Evolutionary conservation across 1,284 basidiomycete species (phyloP), one percentile per base, ranked within the genome.

Genomic region (Laetiporus sulphureus): DNA sequence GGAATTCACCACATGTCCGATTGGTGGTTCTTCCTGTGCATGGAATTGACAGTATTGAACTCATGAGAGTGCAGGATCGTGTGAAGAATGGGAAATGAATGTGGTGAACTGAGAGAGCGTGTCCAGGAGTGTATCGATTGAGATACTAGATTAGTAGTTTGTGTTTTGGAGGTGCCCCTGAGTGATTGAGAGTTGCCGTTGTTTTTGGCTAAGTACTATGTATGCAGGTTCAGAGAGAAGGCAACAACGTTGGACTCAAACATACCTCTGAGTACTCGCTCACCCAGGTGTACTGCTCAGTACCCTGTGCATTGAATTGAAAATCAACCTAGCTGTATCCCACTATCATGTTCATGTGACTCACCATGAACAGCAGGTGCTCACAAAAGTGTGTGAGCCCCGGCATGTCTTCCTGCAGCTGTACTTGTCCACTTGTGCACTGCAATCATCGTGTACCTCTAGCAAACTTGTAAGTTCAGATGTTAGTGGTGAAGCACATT

Each of bases 11-110:
- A 98, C 58, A 85, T 69, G 62, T 99, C 95, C n/a, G 71, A 72
- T 65, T 98, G 95, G 39, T 92, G 76, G 60, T 99, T 99, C 72
- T 99, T 99, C 71, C 92, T 93, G 74, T 99, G 89, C 61, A 99
- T 96, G 1, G 93, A 97, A 61, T 99, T 87, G 25, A 99, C 96
- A 1, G 96, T 96, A 53, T 94, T 93, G 51, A 98, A 79, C 66
- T 99, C 96, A 34, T 96, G 80, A 41, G 87, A 79, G 95, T 95
- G 61, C 95, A 95, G 13, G 89, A 91, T 0, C 87, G 78, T 10
- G 89, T 70, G 59, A 99, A 99, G 40, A 96, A 75, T 0, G 96
- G 96, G 30, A 83, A 86, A 54, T 90, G 85, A 99, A 99, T 2
- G 83, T 85, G 0, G 94, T 75, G 62, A 99, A 99, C 22, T 94